Conservation (phyloP, 176 grass and related monocot genomes). For the Typha latifolia region DNA sequence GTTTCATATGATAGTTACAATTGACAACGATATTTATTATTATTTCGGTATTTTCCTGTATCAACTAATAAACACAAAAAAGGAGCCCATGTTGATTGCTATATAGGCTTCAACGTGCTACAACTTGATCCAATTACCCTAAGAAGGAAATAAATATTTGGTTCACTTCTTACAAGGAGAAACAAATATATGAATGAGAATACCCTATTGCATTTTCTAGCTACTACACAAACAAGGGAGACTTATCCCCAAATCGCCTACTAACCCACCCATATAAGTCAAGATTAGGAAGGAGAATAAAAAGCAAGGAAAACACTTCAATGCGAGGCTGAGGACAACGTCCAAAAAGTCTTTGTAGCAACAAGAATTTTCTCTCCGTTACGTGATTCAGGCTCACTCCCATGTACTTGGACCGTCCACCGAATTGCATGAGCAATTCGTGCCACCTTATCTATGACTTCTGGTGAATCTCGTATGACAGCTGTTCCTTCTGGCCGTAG, state of each 20-base stretch:
- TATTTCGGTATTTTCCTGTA: background rate
- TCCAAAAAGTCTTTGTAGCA: slow-evolving; percentile 79
- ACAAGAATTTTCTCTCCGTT: slow-evolving; percentile 66
- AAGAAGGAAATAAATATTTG: background rate
- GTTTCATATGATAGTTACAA: too few relatives aligned
- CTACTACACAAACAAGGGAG: background rate
- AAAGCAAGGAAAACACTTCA: slow-evolving; percentile 19
- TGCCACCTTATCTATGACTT: slow-evolving; percentile 50
- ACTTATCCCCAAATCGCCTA: background rate
- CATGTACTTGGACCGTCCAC: slow-evolving; percentile 57
- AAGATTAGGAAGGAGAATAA: slow-evolving; percentile 21
- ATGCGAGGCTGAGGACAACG: slow-evolving; percentile 35
- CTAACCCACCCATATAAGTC: slow-evolving; percentile 13
- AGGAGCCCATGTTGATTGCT: background rate
- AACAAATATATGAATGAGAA: background rate
- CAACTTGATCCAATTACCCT: background rate
- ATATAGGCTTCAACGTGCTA: background rate
- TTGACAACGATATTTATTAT: background rate
- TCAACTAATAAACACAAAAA: background rate
- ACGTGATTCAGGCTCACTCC: slow-evolving; percentile 52
- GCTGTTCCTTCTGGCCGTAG: slow-evolving; percentile 76
- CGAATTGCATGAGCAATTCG: slow-evolving; percentile 49
- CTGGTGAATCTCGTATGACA: slow-evolving; percentile 48
- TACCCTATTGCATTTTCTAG: background rate
- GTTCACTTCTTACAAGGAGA: slow-evolving; percentile 1